phyloP scores from a whole-genome alignment of 106 monocot species.

The Narthecium ossifragum region DNA sequence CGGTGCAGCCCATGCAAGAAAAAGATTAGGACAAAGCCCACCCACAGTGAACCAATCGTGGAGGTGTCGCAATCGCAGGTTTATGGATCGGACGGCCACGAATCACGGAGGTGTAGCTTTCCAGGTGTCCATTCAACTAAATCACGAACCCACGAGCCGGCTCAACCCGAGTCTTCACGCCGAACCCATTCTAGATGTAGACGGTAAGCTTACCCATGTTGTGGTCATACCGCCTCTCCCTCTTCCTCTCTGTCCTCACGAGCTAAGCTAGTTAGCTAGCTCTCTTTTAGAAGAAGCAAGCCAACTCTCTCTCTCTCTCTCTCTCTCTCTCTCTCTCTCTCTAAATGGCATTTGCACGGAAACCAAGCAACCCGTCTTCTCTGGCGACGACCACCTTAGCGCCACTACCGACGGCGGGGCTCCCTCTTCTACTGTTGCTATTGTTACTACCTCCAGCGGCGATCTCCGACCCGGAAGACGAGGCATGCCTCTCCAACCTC shows the following conservation, averaged over 20 bases:
- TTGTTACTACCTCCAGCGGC: background rate
- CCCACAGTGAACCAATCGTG: background rate
- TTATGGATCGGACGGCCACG: background rate
- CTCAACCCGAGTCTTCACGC: no score
- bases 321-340: background rate
- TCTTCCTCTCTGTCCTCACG: no score
- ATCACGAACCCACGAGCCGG: no score
- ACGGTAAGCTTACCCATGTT: no score
- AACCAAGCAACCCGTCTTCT: background rate
- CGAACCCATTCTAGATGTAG: no score
- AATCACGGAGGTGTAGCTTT: background rate
- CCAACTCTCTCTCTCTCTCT: background rate
- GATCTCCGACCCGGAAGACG: conserved; percentile 31
- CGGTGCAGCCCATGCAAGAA: no score
- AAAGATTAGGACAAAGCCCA: background rate
- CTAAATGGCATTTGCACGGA: background rate
- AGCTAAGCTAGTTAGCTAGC: no score
- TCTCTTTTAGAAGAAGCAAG: no score
- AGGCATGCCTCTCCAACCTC: conserved; percentile 46
- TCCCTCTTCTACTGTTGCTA: background rate
- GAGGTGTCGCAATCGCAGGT: background rate
- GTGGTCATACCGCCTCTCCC: no score
- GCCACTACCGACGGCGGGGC: background rate
- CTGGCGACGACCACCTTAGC: background rate
- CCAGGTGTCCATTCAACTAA: no score